Evolutionary conservation across 345 rosid species (phyloP).

Genomic region (Limnanthes douglasii): DNA sequence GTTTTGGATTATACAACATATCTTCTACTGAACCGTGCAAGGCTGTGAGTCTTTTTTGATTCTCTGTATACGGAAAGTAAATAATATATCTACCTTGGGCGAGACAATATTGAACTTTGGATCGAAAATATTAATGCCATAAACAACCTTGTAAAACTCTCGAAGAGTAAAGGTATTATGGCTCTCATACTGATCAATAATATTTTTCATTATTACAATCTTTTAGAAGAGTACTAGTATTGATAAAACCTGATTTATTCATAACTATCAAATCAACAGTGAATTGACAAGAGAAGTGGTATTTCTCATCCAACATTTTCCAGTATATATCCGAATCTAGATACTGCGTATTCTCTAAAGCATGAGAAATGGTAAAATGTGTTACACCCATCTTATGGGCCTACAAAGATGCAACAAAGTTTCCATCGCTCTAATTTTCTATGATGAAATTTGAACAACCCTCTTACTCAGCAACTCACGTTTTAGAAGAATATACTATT

Average conservation of each 20-base stretch:
- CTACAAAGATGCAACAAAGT: no score
- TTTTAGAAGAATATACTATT: no score
- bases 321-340: no score
- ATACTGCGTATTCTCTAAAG: no score
- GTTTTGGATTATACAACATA: slow-evolving; percentile 44
- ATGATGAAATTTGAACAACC: neutral
- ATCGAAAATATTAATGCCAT: slow-evolving; percentile 72
- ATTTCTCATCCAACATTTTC: no score
- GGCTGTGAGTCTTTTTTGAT: slow-evolving; percentile 43
- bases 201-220: slow-evolving; percentile 58
- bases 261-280: slow-evolving; percentile 70
- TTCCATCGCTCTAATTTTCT: no score
- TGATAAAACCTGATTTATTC: slow-evolving; percentile 72
- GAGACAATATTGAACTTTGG: slow-evolving; percentile 79
- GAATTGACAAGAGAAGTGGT: no score
- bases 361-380: slow-evolving; percentile 85
- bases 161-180: slow-evolving; percentile 64
- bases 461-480: neutral
- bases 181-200: slow-evolving; percentile 73
- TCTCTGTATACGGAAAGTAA: no score
- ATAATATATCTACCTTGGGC: slow-evolving; percentile 75
- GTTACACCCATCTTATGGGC: no score
- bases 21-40: slow-evolving; percentile 54
- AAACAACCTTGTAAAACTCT: slow-evolving; percentile 59
- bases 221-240: slow-evolving; percentile 76